These are phyloP conservation scores for Ulota crispa DNA, from an alignment of 225 moss, liverwort and hornwort genomes.

Conservation along the genomic window DNA sequence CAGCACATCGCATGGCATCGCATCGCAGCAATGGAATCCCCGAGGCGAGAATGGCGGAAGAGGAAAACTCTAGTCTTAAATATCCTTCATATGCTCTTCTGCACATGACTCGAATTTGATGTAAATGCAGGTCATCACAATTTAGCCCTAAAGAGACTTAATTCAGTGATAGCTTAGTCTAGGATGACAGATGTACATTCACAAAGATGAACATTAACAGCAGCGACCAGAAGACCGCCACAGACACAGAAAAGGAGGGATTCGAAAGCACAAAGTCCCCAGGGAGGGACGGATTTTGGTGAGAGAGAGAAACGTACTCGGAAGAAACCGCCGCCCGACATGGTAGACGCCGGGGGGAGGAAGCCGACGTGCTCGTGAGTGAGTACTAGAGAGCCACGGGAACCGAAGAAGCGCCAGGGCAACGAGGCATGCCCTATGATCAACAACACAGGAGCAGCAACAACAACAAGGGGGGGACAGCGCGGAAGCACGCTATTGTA, in stretches of 20 bases:
- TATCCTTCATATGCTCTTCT: neutral
- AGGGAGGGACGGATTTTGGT: constrained; percentile 11
- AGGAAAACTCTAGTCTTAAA: constrained; percentile 4
- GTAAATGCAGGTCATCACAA: neutral
- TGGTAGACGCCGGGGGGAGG: constrained; percentile 33
- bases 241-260: neutral
- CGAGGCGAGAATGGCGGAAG: neutral
- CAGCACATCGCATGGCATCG: neutral
- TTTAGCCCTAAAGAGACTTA: constrained; percentile 25
- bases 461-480: neutral
- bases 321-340: constrained; percentile 99
- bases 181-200: neutral
- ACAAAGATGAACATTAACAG: neutral
- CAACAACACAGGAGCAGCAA: neutral
- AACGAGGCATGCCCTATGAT: constrained; percentile 24
- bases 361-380: neutral
- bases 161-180: neutral
- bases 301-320: constrained; percentile 58
- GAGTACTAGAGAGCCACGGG: neutral
- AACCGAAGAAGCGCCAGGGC: neutral
- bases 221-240: neutral
- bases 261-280: neutral
- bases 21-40: neutral
- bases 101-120: constrained; percentile 6
- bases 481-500: constrained; percentile 5